Evolutionary conservation across 2,329 filamentous ascomycete species (phyloP).

Genomic region (Penicillium sp.): DNA sequence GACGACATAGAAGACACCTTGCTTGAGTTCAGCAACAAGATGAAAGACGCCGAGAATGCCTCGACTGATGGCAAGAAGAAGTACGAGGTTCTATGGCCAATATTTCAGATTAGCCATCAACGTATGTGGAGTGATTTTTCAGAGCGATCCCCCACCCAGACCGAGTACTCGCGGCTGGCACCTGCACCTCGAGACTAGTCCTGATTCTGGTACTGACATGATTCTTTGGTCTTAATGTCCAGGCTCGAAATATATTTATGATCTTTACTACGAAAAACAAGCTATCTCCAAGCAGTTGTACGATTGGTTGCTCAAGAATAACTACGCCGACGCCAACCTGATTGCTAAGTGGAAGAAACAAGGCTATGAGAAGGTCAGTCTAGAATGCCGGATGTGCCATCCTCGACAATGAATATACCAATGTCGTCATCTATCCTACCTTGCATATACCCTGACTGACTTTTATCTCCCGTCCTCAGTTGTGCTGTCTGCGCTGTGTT

Average conservation of each 20-base stretch:
- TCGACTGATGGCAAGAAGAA: constrained; percentile 75
- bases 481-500: constrained; percentile 93
- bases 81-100: constrained; percentile 91
- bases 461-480: constrained; percentile 50
- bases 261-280: constrained; percentile 96
- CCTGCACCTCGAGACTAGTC: too few species aligned
- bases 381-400: background rate
- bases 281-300: constrained; percentile 90
- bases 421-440: too few species aligned
- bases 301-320: constrained; percentile 95
- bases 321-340: constrained; percentile 88
- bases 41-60: constrained; percentile 83
- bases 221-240: constrained; percentile 6
- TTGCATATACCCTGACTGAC: constrained; percentile 2
- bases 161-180: too few species aligned
- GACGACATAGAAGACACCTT: constrained; percentile 67
- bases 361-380: constrained; percentile 86
- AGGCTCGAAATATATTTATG: constrained; percentile 86
- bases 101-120: constrained; percentile 96
- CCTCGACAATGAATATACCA: too few species aligned
- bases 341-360: constrained; percentile 99
- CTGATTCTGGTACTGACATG: constrained; percentile 13
- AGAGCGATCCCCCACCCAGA: too few species aligned
- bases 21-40: constrained; percentile 64
- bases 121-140: constrained; percentile 61